These are phyloP conservation scores for Penicillium manginii DNA, from an alignment of 495 filamentous ascomycete genomes.

Conservation along the genomic window DNA sequence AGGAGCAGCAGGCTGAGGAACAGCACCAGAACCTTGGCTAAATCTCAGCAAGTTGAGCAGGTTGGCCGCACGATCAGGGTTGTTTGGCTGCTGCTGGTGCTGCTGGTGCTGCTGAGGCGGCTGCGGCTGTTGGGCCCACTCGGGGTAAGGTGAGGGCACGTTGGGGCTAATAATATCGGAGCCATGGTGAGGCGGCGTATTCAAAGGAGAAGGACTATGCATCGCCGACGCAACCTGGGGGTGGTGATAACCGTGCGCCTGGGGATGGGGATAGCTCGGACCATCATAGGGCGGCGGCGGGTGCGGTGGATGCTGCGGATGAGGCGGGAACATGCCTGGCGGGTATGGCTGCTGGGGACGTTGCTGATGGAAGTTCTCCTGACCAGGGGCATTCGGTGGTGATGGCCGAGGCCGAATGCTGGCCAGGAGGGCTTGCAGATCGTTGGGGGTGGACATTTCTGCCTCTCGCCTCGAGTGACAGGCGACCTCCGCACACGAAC, in stretches of 20 bases:
- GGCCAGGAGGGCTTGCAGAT: slow-evolving; percentile 54
- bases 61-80: slow-evolving; percentile 66
- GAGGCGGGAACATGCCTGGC: slow-evolving; percentile 37
- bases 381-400: slow-evolving; percentile 38
- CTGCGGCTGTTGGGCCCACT: slow-evolving; percentile 33
- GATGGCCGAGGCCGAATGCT: slow-evolving; percentile 50
- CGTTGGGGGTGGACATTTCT: slow-evolving; percentile 57
- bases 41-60: slow-evolving; percentile 89
- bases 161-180: slow-evolving; percentile 56
- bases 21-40: slow-evolving; percentile 53
- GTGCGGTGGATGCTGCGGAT: slow-evolving; percentile 31
- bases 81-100: slow-evolving; percentile 32
- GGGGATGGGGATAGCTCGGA: slow-evolving; percentile 41
- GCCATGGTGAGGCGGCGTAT: slow-evolving; percentile 49
- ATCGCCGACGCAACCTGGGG: slow-evolving; percentile 51
- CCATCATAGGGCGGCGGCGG: slow-evolving; percentile 36
- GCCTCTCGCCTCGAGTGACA: slow-evolving; percentile 38
- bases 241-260: slow-evolving; percentile 46
- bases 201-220: slow-evolving; percentile 47
- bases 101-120: slow-evolving; percentile 27
- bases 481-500: slow-evolving; percentile 37
- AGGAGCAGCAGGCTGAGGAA: slow-evolving; percentile 34
- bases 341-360: slow-evolving; percentile 33
- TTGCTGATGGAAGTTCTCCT: slow-evolving; percentile 39
- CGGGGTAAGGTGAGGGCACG: slow-evolving; percentile 44